phyloP scores from a whole-genome alignment of 139 green algal species.

The Mesostigma viride region DNA sequence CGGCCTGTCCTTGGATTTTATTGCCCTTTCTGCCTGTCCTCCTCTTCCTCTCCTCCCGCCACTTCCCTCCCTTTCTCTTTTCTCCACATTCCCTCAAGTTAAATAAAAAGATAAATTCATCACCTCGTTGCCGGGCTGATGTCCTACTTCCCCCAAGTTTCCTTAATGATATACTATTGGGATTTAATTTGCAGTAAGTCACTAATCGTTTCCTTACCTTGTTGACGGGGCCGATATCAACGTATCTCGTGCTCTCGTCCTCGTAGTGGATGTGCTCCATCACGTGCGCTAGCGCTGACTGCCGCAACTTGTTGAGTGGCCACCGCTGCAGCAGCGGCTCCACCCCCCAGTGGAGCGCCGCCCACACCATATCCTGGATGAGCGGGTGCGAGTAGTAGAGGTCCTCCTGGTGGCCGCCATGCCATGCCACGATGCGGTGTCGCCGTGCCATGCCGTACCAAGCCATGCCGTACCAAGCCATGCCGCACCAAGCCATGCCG shows the following conservation, averaged over 20 bases:
- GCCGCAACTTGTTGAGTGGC: conserved; percentile 33
- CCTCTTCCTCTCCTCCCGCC: too few relatives aligned
- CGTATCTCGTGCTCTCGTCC: conserved; percentile 96
- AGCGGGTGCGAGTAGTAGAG: conserved; percentile 96
- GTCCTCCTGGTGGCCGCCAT: conserved; percentile 60
- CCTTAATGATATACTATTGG: too few relatives aligned
- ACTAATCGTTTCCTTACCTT: too few relatives aligned
- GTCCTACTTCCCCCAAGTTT: too few relatives aligned
- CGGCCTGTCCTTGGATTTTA: neutral
- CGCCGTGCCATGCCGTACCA: neutral
- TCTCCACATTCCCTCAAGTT: too few relatives aligned
- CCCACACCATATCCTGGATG: conserved; percentile 81
- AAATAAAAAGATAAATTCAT: too few relatives aligned
- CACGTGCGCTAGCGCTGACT: conserved; percentile 55
- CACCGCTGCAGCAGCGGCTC: conserved; percentile 46
- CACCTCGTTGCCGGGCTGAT: too few relatives aligned
- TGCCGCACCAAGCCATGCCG: too few relatives aligned
- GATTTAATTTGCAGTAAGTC: too few relatives aligned
- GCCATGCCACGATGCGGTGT: neutral
- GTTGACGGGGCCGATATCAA: conserved; percentile 97
- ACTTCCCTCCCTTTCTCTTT: too few relatives aligned
- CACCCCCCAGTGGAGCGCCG: conserved; percentile 64
- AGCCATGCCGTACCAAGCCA: conserved; percentile 12
- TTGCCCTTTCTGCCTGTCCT: neutral
- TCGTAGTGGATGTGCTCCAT: conserved; percentile 96